Conservation (phyloP, 2,329 filamentous ascomycete species). For the Penicillium sp. region DNA sequence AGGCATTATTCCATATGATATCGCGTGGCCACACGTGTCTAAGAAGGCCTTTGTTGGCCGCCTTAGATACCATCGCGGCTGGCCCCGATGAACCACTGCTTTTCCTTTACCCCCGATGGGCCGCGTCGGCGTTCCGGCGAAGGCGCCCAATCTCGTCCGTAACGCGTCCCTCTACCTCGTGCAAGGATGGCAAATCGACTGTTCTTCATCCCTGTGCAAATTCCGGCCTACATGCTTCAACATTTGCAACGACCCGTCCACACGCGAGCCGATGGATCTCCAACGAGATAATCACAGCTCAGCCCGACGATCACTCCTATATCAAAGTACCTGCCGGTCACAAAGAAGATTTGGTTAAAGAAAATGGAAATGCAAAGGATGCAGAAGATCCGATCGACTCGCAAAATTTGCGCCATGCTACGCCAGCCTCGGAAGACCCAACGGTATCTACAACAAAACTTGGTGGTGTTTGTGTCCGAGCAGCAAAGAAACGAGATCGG, state of each 20-base stretch:
- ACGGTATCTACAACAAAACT: neutral
- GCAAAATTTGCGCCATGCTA: neutral
- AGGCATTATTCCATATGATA: constrained; percentile 43
- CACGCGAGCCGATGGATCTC: constrained; percentile 34
- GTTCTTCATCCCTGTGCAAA: neutral
- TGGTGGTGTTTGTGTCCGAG: neutral
- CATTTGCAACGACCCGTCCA: constrained; percentile 11
- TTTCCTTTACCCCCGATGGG: constrained; percentile 52
- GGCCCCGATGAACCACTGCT: constrained; percentile 49
- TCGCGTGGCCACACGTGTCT: constrained; percentile 47
- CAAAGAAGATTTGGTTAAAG: neutral
- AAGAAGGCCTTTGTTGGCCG: constrained; percentile 43
- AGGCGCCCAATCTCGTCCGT: constrained; percentile 27
- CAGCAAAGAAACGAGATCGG: neutral
- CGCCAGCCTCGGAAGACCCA: neutral
- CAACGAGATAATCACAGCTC: neutral
- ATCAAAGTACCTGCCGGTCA: neutral
- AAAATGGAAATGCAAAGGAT: neutral
- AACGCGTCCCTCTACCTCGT: constrained; percentile 11
- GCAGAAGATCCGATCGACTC: neutral
- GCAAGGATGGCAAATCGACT: neutral
- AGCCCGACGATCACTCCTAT: neutral
- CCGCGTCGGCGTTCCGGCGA: constrained; percentile 34
- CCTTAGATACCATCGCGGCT: constrained; percentile 43
- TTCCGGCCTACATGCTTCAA: constrained; percentile 4